Evolutionary conservation across 148 eudicot species (phyloP).

Genomic region (Cornus controversa): DNA sequence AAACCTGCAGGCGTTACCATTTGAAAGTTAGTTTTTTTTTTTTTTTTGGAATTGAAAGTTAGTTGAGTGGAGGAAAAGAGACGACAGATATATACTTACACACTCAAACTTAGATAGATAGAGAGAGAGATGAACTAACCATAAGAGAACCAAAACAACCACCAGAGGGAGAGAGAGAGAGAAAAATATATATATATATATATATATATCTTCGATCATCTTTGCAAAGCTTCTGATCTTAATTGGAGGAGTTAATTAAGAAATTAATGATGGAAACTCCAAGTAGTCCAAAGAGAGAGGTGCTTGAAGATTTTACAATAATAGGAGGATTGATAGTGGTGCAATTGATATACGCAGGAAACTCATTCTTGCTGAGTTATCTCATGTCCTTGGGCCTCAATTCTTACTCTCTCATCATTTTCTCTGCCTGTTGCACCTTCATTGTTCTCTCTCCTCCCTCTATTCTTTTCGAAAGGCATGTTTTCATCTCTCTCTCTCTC

Average conservation of each 20-base stretch:
- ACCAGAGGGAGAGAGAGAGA: neutral
- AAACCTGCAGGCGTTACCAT: neutral
- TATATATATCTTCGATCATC: neutral
- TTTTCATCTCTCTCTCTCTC: too few relatives aligned
- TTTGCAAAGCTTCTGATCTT: neutral
- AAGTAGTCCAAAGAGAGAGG: conserved; percentile 26
- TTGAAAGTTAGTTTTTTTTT: too few relatives aligned
- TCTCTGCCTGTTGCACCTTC: conserved; percentile 58
- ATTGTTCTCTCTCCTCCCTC: conserved; percentile 54
- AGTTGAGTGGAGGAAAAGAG: neutral
- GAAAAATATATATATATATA: neutral
- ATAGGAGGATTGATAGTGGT: conserved; percentile 53
- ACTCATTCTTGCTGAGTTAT: conserved; percentile 46
- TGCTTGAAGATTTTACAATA: conserved; percentile 43
- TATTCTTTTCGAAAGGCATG: conserved; percentile 58
- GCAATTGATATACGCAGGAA: conserved; percentile 64
- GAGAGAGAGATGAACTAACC: neutral
- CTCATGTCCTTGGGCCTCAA: conserved; percentile 53
- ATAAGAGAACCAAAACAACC: neutral
- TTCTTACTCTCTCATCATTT: conserved; percentile 53
- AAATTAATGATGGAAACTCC: neutral
- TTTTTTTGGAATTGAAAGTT: too few relatives aligned
- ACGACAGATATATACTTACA: neutral
- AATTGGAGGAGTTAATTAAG: neutral
- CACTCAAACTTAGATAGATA: neutral